These are phyloP conservation scores for Colletotrichum graminicola DNA, from an alignment of 2,329 filamentous ascomycete genomes.

Conservation along the genomic window DNA sequence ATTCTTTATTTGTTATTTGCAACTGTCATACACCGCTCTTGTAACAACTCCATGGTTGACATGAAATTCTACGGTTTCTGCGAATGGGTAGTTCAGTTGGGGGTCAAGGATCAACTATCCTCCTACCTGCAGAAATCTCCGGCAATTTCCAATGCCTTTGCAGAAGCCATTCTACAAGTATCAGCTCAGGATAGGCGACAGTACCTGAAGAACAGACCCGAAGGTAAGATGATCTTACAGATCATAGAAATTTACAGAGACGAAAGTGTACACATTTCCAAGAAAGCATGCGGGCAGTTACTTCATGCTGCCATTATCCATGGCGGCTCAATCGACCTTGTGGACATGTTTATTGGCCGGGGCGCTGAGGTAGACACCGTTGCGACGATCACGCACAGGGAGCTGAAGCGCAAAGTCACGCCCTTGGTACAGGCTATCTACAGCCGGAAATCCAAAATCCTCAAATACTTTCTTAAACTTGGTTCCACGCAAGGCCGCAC, in stretches of 20 bases:
- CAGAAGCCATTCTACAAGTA: background rate
- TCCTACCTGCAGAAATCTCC: background rate
- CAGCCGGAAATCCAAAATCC: fast-evolving
- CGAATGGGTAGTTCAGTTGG: background rate
- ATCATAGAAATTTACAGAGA: background rate
- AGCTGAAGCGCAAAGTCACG: background rate
- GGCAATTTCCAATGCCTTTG: background rate
- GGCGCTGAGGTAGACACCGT: background rate
- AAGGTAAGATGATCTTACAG: background rate
- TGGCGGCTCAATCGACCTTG: background rate
- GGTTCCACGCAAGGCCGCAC: background rate
- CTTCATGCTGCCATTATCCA: background rate
- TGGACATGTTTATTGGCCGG: background rate
- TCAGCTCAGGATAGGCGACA: background rate
- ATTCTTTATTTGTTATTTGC: background rate
- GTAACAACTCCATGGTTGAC: background rate
- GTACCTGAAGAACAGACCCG: too few species aligned
- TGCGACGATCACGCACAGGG: fast-evolving
- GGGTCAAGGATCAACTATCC: background rate
- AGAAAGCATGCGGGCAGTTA: background rate
- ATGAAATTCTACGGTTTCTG: background rate
- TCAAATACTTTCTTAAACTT: background rate
- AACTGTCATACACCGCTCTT: background rate
- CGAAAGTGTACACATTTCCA: background rate
- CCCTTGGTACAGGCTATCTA: background rate